Evolutionary conservation across 2,329 filamentous ascomycete genomes (phyloP).

Genomic region (Cordyceps pruinosa): DNA sequence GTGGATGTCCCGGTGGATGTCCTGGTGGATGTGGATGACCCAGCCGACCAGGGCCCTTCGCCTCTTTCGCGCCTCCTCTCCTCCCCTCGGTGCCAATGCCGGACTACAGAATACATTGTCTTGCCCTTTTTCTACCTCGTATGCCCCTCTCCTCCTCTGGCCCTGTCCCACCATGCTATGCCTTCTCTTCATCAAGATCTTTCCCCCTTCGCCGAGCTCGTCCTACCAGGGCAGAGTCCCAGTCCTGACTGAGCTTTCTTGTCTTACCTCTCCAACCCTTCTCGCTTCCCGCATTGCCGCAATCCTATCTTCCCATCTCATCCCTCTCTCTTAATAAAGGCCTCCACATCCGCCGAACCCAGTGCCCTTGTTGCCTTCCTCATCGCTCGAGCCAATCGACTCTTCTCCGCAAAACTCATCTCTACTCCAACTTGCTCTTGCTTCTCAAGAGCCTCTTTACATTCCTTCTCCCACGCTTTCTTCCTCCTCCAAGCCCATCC

Average conservation of each 20-base stretch:
- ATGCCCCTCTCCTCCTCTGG: conserved; percentile 12
- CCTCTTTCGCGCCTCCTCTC: conserved; percentile 10
- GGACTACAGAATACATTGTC: conserved; percentile 16
- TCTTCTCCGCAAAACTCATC: neutral
- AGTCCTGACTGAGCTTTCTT: conserved; percentile 9
- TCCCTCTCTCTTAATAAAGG: conserved; percentile 9
- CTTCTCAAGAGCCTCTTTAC: neutral
- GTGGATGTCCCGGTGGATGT: conserved; percentile 5
- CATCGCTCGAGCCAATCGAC: neutral
- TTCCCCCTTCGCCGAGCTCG: conserved; percentile 27
- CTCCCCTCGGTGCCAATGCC: conserved; percentile 14
- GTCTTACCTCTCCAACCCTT: conserved; percentile 12
- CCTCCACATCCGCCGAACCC: conserved; percentile 5
- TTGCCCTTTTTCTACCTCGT: conserved; percentile 15
- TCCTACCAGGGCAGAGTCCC: conserved; percentile 27
- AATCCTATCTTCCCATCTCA: conserved; percentile 1
- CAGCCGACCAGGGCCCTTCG: conserved; percentile 12
- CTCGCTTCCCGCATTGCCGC: neutral
- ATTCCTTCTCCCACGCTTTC: neutral
- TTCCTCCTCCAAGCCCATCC: neutral
- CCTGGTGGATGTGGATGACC: conserved; percentile 7
- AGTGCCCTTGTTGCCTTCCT: neutral
- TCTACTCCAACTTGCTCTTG: conserved; percentile 7
- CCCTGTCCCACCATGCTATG: conserved; percentile 12
- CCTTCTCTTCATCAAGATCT: conserved; percentile 20